Conservation (phyloP, 495 filamentous ascomycete genomes). For the Aspergillus incahuasiensis region DNA sequence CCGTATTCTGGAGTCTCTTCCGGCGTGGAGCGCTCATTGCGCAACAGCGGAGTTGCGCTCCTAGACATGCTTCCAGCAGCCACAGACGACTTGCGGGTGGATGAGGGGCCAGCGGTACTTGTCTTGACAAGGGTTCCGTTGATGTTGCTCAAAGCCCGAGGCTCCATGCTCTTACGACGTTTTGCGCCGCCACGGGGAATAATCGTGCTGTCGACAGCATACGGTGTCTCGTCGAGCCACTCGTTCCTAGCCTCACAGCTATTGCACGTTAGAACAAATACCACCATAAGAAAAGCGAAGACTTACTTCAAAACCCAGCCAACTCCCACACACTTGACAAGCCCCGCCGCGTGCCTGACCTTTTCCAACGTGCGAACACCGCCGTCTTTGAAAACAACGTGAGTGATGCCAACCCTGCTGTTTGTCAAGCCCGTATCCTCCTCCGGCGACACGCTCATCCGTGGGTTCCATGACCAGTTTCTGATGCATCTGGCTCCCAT, state of each 20-base stretch:
- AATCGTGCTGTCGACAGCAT: slow-evolving; percentile 64
- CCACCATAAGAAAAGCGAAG: slow-evolving; percentile 10
- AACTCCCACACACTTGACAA: slow-evolving; percentile 80
- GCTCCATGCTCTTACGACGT: slow-evolving; percentile 90
- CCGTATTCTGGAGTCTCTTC: slow-evolving; percentile 6
- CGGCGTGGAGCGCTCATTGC: slow-evolving; percentile 18
- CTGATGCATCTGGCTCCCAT: slow-evolving; percentile 85
- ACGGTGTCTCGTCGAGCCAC: slow-evolving; percentile 67
- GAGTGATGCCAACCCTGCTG: slow-evolving; percentile 76
- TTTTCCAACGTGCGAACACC: slow-evolving; percentile 83
- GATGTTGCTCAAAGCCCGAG: slow-evolving; percentile 66
- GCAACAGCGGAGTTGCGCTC: slow-evolving; percentile 25
- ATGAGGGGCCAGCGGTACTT: slow-evolving; percentile 26
- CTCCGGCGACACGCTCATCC: slow-evolving; percentile 33
- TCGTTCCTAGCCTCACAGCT: slow-evolving; percentile 77
- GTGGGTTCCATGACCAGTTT: slow-evolving; percentile 80
- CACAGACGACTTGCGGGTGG: slow-evolving; percentile 29
- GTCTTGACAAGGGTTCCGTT: slow-evolving; percentile 55
- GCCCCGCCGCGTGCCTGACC: slow-evolving; percentile 65
- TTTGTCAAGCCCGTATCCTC: slow-evolving; percentile 30
- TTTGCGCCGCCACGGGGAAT: slow-evolving; percentile 73
- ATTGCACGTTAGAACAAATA: slow-evolving; percentile 21
- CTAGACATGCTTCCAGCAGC: slow-evolving; percentile 33
- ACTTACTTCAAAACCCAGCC: slow-evolving; percentile 84
- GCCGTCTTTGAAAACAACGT: slow-evolving; percentile 94